phyloP scores from a whole-genome alignment of 2,329 filamentous ascomycete genomes.

The Blastomyces parvus region DNA sequence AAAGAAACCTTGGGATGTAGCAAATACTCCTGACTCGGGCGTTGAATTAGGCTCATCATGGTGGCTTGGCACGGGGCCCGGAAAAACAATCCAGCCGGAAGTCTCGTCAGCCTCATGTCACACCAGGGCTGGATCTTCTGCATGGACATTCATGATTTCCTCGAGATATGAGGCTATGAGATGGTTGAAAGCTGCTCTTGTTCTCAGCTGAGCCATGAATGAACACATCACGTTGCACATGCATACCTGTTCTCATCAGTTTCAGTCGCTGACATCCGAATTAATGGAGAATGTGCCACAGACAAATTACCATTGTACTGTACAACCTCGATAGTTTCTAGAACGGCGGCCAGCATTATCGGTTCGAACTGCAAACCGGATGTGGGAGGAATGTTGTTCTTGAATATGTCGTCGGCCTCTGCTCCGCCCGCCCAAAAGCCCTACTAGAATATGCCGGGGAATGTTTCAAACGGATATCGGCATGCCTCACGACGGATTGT shows the following conservation, averaged over 20 bases:
- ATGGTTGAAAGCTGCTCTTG: not conserved
- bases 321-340: not conserved
- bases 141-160: too few species aligned
- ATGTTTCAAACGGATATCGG: not conserved
- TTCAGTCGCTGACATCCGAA: not conserved
- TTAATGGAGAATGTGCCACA: not conserved
- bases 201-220: not conserved
- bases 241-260: not conserved
- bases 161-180: too few species aligned
- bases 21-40: not conserved
- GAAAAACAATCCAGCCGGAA: not conserved
- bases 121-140: too few species aligned
- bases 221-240: not conserved
- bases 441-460: not conserved
- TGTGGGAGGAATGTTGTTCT: not conserved
- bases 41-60: not conserved
- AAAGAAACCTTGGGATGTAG: not conserved
- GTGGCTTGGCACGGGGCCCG: not conserved
- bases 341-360: not conserved
- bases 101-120: too few species aligned
- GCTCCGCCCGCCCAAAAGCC: not conserved
- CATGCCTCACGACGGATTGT: not conserved
- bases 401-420: not conserved
- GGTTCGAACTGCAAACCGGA: not conserved
- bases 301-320: not conserved